Conservation (phyloP, 495 filamentous ascomycete species). For the Aspergillus incahuasiensis region DNA sequence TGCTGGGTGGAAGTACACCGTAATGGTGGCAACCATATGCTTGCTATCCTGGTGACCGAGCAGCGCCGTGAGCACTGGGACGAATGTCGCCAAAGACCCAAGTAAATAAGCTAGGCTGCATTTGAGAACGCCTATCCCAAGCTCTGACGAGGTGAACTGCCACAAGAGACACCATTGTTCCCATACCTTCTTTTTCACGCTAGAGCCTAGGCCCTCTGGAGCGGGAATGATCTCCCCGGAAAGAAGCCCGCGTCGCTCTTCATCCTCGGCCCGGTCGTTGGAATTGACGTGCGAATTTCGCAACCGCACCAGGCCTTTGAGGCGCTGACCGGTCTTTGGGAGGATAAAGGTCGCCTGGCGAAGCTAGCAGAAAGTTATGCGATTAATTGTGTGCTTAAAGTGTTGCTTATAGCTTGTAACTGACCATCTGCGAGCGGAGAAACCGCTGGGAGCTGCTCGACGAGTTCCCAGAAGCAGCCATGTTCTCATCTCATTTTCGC, state of each 20-base stretch:
- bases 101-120: constrained; percentile 90
- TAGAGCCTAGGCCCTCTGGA: constrained; percentile 16
- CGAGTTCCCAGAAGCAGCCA: constrained; percentile 29
- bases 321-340: constrained; percentile 47
- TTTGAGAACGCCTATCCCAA: constrained; percentile 76
- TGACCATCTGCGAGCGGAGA: constrained; percentile 35
- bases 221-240: constrained; percentile 23
- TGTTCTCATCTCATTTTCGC: constrained; percentile 22
- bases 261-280: constrained; percentile 16
- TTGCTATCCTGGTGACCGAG: constrained; percentile 90
- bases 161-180: constrained; percentile 21
- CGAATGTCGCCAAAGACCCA: constrained; percentile 83
- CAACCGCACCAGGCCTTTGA: constrained; percentile 48
- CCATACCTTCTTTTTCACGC: constrained; percentile 9
- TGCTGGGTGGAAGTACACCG: constrained; percentile 96
- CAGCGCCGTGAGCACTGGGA: constrained; percentile 62
- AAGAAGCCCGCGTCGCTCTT: constrained; percentile 40
- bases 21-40: constrained; percentile 89
- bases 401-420: neutral
- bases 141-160: constrained; percentile 48
- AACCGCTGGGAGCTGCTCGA: constrained; percentile 37
- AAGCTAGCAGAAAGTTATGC: constrained; percentile 26
- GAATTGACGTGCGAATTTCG: constrained; percentile 24
- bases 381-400: neutral
- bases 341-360: constrained; percentile 53